Percentiles rank a stretch among this genome's conserved stretches.
phyloP scores from a whole-genome alignment of 1,284 basidiomycete species.

The Peniophora sp. region DNA sequence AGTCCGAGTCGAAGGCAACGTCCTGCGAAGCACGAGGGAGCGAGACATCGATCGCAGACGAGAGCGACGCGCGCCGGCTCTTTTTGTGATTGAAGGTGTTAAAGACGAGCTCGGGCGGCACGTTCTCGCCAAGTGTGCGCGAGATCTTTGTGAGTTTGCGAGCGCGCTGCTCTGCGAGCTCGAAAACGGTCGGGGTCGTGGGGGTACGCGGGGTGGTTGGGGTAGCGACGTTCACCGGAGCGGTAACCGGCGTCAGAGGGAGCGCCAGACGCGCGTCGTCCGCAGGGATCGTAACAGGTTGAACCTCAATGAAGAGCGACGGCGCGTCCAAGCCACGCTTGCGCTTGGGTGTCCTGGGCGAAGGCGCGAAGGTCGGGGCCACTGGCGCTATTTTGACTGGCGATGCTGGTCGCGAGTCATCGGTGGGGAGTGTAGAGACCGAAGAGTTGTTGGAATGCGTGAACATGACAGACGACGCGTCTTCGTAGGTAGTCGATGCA shows the following conservation, averaged over 20 bases:
- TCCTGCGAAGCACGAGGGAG: no score
- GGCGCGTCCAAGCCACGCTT: slow-evolving; percentile 14
- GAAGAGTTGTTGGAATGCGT: not conserved
- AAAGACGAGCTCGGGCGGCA: slow-evolving; percentile 46
- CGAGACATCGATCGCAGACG: not conserved
- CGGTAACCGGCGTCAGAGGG: slow-evolving; percentile 6
- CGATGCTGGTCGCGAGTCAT: slow-evolving; percentile 14
- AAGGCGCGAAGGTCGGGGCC: slow-evolving; percentile 5
- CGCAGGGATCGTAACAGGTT: slow-evolving; percentile 16
- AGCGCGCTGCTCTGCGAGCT: slow-evolving; percentile 18
- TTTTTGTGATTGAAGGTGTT: not conserved
- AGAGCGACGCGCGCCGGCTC: not conserved
- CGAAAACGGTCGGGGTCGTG: slow-evolving; percentile 9
- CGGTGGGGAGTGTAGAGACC: slow-evolving; percentile 17
- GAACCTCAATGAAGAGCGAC: slow-evolving; percentile 22
- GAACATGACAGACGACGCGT: slow-evolving; percentile 11
- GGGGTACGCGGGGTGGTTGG: slow-evolving; percentile 15
- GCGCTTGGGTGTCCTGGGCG: slow-evolving; percentile 8
- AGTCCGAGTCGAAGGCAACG: no score
- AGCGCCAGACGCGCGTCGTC: slow-evolving; percentile 11
- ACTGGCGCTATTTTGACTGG: slow-evolving; percentile 13
- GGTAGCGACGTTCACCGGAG: slow-evolving; percentile 5
- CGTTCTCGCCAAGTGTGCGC: slow-evolving; percentile 45
- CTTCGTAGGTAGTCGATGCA: slow-evolving; percentile 10
- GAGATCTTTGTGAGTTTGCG: slow-evolving; percentile 41